phyloP scores from a whole-genome alignment of 176 grass and related monocot genomes.

The Aegilops tauschii region DNA sequence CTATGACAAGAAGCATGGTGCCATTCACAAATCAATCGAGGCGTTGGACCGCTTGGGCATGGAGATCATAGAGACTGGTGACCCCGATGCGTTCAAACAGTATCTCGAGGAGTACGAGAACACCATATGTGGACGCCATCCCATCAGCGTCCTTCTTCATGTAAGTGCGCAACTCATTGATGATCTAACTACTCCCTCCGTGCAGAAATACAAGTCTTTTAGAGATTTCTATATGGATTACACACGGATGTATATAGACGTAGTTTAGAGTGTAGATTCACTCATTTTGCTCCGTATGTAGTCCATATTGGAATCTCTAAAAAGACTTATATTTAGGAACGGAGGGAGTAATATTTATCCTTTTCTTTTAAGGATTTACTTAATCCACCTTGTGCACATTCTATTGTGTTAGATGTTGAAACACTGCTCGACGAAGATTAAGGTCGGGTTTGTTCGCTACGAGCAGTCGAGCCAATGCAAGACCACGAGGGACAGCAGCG shows the following conservation, averaged over 20 bases:
- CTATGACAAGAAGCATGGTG: conserved; percentile 76
- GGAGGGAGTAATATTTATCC: not conserved
- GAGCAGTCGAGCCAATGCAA: conserved; percentile 97
- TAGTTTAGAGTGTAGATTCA: too few relatives aligned
- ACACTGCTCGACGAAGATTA: conserved; percentile 66
- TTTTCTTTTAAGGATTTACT: not conserved
- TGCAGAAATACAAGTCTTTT: too few relatives aligned
- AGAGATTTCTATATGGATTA: too few relatives aligned
- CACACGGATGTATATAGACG: too few relatives aligned
- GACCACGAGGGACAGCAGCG: conserved; percentile 70
- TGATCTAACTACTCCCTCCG: not conserved
- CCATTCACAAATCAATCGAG: conserved; percentile 90
- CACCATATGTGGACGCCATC: conserved; percentile 93
- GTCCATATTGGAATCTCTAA: too few relatives aligned
- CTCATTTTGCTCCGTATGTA: too few relatives aligned
- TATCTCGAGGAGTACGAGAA: conserved; percentile 76
- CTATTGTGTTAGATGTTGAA: conserved; percentile 55
- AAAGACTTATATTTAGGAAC: too few relatives aligned
- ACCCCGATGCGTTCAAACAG: conserved; percentile 62
- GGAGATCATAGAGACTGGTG: conserved; percentile 94
- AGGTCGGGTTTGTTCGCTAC: conserved; percentile 75
- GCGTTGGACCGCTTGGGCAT: conserved; percentile 85
- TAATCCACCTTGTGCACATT: not conserved
- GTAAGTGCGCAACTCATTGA: conserved; percentile 32
- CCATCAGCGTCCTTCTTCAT: conserved; percentile 91